Conservation (phyloP, 345 rosid genomes). For the Turritis glabra region DNA sequence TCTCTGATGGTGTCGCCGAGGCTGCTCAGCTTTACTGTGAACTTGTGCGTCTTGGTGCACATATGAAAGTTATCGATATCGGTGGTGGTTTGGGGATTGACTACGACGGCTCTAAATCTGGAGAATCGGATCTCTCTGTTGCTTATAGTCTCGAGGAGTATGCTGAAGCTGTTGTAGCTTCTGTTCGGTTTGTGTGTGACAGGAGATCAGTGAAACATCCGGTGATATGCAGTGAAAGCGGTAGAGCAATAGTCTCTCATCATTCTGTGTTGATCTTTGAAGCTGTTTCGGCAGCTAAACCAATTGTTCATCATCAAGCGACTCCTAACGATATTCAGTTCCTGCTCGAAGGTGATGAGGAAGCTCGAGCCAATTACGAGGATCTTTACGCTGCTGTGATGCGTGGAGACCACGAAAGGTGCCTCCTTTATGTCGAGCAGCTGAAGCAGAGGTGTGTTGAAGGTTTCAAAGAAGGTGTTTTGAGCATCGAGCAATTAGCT, state of each 20-base stretch:
- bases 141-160: conserved; percentile 83
- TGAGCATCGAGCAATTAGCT: conserved; percentile 80
- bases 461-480: conserved; percentile 72
- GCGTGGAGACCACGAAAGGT: conserved; percentile 67
- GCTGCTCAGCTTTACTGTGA: conserved; percentile 95
- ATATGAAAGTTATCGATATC: conserved; percentile 75
- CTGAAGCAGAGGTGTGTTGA: conserved; percentile 84
- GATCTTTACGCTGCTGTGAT: conserved; percentile 55
- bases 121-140: conserved; percentile 83
- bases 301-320: conserved; percentile 31
- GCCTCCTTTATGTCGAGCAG: conserved; percentile 69
- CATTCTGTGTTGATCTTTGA: conserved; percentile 86
- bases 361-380: conserved; percentile 58
- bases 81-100: conserved; percentile 97
- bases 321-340: conserved; percentile 50
- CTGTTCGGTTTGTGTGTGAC: conserved; percentile 66
- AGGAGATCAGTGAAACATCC: conserved; percentile 81
- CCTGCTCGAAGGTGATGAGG: conserved; percentile 70
- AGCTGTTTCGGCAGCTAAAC: conserved; percentile 54
- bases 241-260: conserved; percentile 92
- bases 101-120: conserved; percentile 91
- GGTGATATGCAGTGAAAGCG: conserved; percentile 87
- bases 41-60: conserved; percentile 84
- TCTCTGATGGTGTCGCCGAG: conserved; percentile 73
- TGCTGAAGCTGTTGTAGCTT: conserved; percentile 77